Evolutionary conservation across 352 stramenopile species (phyloP).

Genomic region (Plasmopara halstedii): DNA sequence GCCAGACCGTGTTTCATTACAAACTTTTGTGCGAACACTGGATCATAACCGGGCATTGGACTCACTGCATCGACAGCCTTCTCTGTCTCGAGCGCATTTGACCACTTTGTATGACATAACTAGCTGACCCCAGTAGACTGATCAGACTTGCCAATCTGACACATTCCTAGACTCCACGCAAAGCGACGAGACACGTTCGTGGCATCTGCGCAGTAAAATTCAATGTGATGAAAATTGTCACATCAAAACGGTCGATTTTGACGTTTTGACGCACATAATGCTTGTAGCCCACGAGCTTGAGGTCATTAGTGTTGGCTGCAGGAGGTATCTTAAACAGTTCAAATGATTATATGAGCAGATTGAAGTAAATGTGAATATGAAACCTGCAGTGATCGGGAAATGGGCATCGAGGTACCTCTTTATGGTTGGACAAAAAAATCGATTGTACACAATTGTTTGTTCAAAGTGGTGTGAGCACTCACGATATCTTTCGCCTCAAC

Average conservation of each 20-base stretch:
- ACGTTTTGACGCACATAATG: slow-evolving; percentile 78
- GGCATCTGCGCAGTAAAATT: slow-evolving; percentile 78
- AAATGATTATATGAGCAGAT: no score
- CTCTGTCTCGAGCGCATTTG: slow-evolving; percentile 65
- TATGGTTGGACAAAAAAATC: no score
- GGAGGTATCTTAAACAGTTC: slow-evolving; percentile 17
- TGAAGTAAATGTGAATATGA: no score
- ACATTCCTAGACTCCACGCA: slow-evolving; percentile 77
- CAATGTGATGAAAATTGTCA: slow-evolving; percentile 81
- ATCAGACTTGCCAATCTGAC: slow-evolving; percentile 74
- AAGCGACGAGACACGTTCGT: slow-evolving; percentile 78
- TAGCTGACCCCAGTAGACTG: slow-evolving; percentile 84
- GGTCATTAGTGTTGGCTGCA: neutral
- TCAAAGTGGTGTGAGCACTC: no score
- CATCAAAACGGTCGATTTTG: slow-evolving; percentile 63
- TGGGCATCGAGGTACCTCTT: no score
- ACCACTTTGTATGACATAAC: slow-evolving; percentile 78
- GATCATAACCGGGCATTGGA: slow-evolving; percentile 58
- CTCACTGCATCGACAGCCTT: slow-evolving; percentile 41
- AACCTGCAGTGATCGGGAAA: no score
- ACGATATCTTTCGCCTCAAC: no score
- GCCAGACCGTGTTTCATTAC: slow-evolving; percentile 74
- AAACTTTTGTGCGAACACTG: slow-evolving; percentile 66
- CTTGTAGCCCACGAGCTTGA: slow-evolving; percentile 64
- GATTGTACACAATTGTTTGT: no score